Conservation (phyloP, 2,329 filamentous ascomycete species). For the Sporothrix brasiliensis region DNA sequence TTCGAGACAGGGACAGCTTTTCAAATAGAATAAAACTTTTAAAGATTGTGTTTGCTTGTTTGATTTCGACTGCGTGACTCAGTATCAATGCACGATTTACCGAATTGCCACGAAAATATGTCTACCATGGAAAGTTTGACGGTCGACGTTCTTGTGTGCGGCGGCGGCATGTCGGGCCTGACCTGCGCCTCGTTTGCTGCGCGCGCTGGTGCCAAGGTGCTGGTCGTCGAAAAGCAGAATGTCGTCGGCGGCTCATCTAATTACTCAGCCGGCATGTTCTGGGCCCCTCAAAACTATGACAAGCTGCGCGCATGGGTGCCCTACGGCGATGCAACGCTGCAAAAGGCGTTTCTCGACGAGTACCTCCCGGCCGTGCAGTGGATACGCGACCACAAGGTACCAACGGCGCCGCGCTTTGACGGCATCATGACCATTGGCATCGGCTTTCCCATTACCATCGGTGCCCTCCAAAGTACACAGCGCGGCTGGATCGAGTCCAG, state of each 20-base stretch:
- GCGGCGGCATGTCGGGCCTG: slow-evolving; percentile 17
- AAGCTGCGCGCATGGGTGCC: slow-evolving; percentile 15
- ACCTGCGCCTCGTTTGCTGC: slow-evolving; percentile 4
- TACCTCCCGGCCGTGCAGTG: slow-evolving; percentile 10
- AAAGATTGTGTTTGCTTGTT: neutral
- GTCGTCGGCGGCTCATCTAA: slow-evolving; percentile 12
- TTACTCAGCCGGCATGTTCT: slow-evolving; percentile 25
- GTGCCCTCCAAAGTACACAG: neutral
- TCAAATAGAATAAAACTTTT: neutral
- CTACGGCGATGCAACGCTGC: neutral
- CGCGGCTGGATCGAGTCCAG: neutral
- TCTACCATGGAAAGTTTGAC: neutral
- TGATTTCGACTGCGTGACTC: too few relatives aligned
- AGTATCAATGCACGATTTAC: too few relatives aligned
- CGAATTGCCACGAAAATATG: neutral
- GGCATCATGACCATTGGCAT: slow-evolving; percentile 26
- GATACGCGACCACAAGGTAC: slow-evolving; percentile 13
- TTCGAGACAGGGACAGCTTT: neutral
- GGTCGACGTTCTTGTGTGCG: slow-evolving; percentile 22
- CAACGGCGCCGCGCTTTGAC: neutral
- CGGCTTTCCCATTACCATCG: slow-evolving; percentile 16
- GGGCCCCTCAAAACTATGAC: slow-evolving; percentile 19
- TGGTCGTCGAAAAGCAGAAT: slow-evolving; percentile 11
- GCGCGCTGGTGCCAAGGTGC: neutral
- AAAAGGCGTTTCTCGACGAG: slow-evolving; percentile 14